Evolutionary conservation across 1,139 yeast genomes (phyloP), one percentile per base, ranked within the genome.

Genomic region (Yamadazyma diddensiae): DNA sequence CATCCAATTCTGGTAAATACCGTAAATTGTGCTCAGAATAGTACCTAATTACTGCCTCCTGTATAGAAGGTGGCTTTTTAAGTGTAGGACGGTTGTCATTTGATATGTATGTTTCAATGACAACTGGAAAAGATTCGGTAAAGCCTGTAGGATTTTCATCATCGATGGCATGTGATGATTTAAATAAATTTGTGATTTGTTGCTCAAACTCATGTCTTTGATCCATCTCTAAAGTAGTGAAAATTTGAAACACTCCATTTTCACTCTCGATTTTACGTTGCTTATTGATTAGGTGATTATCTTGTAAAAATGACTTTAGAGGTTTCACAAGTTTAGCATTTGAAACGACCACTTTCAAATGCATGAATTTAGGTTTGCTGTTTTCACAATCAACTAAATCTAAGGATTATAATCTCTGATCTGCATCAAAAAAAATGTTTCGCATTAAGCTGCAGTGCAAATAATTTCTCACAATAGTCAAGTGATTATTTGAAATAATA

Each of bases 271-370:
- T 30, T 15, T 22, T 31, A 16, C 26, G 22, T 3, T 34, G 14
- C 24, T 53, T 58, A 37, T 58, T 58, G 21, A 63, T 41, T 15
- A 37, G 24, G 2, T 37, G 35, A 3, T 36, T 29, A 2, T 18
- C 16, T 35, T 62, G 66, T 14, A 64, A 49, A n/a, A 31, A 24
- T 9, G 41, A 37, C 39, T 63, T 64, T 20, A 61, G 39, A 2
- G 37, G 33, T 39, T 62, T 63, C 20, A 64, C 47, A 12, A 36
- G 7, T 6, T 23, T 25, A 3, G 27, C 12, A 15, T 34, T 32
- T 5, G 4, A 10, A 6, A 37, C 27, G 9, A 11, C 16, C 6
- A 37, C 6, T 21, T 33, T 31, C 4, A 32, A 15, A 13, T 15
- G 25, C 31, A 28, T 31, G 10, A 10, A 7, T 21, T 21, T 21